Conservation (phyloP, 805 yeast species). For the Sugiyamaella smithiae region DNA sequence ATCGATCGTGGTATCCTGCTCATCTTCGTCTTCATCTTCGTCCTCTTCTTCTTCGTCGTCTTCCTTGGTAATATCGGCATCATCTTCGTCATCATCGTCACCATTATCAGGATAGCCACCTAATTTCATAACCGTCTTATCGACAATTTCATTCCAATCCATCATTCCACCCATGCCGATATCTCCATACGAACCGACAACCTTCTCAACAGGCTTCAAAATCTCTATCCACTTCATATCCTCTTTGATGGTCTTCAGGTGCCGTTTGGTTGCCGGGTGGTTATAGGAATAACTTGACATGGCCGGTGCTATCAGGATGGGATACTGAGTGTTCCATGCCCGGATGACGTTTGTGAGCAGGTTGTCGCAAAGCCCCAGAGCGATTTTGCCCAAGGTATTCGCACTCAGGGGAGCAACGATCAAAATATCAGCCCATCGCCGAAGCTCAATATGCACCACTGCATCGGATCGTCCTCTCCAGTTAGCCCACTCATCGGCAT, state of each 20-base stretch:
- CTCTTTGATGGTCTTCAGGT: conserved; percentile 68
- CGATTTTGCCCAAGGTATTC: conserved; percentile 83
- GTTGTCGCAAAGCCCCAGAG: conserved; percentile 90
- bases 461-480: conserved; percentile 86
- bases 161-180: conserved; percentile 99
- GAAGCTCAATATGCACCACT: conserved; percentile 87
- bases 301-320: conserved; percentile 89
- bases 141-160: conserved; percentile 94
- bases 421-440: conserved; percentile 95
- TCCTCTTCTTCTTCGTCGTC: conserved; percentile 32
- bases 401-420: conserved; percentile 93
- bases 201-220: conserved; percentile 92
- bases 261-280: conserved; percentile 83
- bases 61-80: conserved; percentile 40
- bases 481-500: conserved; percentile 90
- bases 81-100: conserved; percentile 47
- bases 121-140: conserved; percentile 70
- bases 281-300: conserved; percentile 93
- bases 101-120: conserved; percentile 59
- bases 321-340: conserved; percentile 93
- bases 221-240: conserved; percentile 96
- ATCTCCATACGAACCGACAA: conserved; percentile 88
- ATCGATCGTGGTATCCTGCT: conserved; percentile 8
- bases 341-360: conserved; percentile 83
- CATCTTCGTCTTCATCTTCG: conserved; percentile 32